Base-by-base conservation (phyloP, 2,329 filamentous ascomycete species). In the Ascochyta rabiei region DNA sequence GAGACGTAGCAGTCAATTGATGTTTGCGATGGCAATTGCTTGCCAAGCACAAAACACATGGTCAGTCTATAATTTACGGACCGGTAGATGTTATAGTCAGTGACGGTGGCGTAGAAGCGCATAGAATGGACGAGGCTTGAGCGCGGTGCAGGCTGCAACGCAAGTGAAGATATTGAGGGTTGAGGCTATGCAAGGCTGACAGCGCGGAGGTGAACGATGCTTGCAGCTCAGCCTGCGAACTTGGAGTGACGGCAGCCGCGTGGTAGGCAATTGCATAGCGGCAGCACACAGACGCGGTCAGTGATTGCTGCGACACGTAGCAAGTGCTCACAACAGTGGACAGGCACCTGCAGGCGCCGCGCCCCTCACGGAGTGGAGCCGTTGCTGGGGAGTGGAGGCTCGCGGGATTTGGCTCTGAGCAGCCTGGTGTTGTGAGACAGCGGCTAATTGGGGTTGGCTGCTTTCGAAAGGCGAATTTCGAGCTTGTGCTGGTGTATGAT, bases 401-500 rank as follows among this genome's bases (percentile, higher is more conserved):
- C 48, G 40, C 23, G 23, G 39, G 34, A 6, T 23, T 23, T 23
- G 21, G 21, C 21, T 6, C 21, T 23, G 21, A 23, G 6, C n/a
- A n/a, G n/a, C n/a, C 21, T 23, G 21, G 21, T 23, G 21, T 23
- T 23, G 69, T 72, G 63, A 70, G 56, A 34, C 34, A 18, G 12
- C 19, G 21, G 37, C 38, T 33, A 23, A 21, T 18, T 30, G 6
- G n/a, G 59, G 72, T 72, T 71, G 68, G 69, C 57, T 49, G 38
- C 16, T 30, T 31, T 33, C 58, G 16, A 56, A 31, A 23, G 46
- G 53, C 21, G 6, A 4, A 6, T 23, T 23, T 6, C 6, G 48
- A 52, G 24, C 24, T 9, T 28, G 1, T 7, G 6, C 24, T 28
- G 24, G 24, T 28, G 24, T 28, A 15, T 12, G 28, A 30, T 13